Evolutionary conservation across 78 protist species (phyloP).

Genomic region (Dictyostelium purpureum): DNA sequence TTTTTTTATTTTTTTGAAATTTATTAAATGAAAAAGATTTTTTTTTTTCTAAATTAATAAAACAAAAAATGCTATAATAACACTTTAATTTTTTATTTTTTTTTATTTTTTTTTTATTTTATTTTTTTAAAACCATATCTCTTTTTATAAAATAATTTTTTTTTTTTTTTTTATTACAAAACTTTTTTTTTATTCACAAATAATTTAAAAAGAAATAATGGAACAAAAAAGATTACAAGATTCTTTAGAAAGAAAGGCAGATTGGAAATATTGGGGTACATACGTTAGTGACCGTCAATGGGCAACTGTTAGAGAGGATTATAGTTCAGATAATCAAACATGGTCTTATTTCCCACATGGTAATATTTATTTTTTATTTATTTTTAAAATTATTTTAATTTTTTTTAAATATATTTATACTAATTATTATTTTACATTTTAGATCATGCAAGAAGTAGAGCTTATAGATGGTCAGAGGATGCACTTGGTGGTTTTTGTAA

Average conservation of each 20-base stretch:
- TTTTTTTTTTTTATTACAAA: too few relatives aligned
- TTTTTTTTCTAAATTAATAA: too few relatives aligned
- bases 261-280: conserved; percentile 80
- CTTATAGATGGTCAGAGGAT: conserved; percentile 95
- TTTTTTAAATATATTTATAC: neutral
- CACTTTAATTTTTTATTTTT: too few relatives aligned
- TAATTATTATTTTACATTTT: neutral
- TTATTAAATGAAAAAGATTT: too few relatives aligned
- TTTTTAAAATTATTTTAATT: neutral
- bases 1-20: too few relatives aligned
- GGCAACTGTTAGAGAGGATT: conserved; percentile 83
- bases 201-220: neutral
- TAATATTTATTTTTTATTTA: neutral
- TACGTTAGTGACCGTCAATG: conserved; percentile 82
- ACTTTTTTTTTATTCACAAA: too few relatives aligned
- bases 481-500: conserved; percentile 84
- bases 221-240: conserved; percentile 32
- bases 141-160: too few relatives aligned
- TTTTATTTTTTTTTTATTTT: too few relatives aligned
- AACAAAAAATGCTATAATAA: too few relatives aligned
- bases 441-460: conserved; percentile 82
- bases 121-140: too few relatives aligned
- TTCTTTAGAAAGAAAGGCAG: conserved; percentile 38
- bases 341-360: conserved; percentile 91
- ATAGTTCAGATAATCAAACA: conserved; percentile 30